These are phyloP conservation scores for Ogataea siamensis DNA, from an alignment of 805 yeast species.

Conservation along the genomic window DNA sequence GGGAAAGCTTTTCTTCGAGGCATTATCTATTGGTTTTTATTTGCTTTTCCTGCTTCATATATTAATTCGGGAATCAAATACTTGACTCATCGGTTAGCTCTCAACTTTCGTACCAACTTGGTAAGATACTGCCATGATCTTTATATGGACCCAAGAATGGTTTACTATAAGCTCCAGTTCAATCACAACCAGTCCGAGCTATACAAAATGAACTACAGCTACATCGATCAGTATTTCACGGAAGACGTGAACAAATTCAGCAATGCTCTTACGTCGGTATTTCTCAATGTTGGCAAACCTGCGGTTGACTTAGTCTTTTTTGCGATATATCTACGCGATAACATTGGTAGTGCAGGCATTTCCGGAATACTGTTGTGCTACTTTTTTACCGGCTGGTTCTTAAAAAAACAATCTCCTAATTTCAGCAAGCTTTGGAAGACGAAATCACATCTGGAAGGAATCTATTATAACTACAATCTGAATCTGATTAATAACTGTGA, in stretches of 20 bases:
- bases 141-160: conserved; percentile 76
- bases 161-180: conserved; percentile 76
- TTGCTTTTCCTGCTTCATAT: conserved; percentile 91
- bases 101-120: conserved; percentile 81
- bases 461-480: conserved; percentile 81
- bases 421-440: conserved; percentile 74
- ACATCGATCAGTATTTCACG: conserved; percentile 84
- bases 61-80: conserved; percentile 87
- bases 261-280: conserved; percentile 76
- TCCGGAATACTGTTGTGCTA: conserved; percentile 80
- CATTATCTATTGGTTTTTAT: conserved; percentile 78
- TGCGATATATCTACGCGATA: conserved; percentile 77
- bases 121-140: conserved; percentile 87
- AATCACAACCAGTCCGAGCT: conserved; percentile 40
- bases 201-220: conserved; percentile 45
- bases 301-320: conserved; percentile 81
- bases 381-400: conserved; percentile 69
- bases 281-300: conserved; percentile 90
- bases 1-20: conserved; percentile 74
- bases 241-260: conserved; percentile 81
- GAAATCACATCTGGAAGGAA: conserved; percentile 81
- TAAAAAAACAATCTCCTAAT: conserved; percentile 76
- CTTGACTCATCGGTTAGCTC: conserved; percentile 69
- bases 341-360: conserved; percentile 84
- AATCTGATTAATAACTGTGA: conserved; percentile 86